These are phyloP conservation scores for Eucalyptus melliodora DNA, from an alignment of 345 rosid species.

Conservation along the genomic window DNA sequence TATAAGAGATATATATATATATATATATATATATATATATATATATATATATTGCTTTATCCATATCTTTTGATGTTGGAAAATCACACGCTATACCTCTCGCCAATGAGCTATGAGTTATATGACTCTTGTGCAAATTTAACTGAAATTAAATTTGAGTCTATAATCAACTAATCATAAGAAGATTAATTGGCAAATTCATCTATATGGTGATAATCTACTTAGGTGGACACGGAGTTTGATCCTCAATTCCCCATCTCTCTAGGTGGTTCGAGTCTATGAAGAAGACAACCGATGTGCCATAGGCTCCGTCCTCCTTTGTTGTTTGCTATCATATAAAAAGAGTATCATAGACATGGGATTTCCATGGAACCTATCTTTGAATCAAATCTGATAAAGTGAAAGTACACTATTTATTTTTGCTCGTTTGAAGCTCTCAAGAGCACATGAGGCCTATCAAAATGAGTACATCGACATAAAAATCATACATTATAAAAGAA, in stretches of 20 bases:
- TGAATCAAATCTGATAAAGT: neutral
- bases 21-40: neutral
- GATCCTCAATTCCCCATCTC: neutral
- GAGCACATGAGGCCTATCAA: neutral
- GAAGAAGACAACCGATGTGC: neutral
- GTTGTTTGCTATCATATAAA: neutral
- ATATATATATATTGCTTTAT: too few species aligned
- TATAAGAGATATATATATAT: neutral
- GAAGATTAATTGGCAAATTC: neutral
- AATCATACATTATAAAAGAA: neutral
- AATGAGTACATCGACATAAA: neutral
- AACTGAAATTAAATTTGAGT: neutral
- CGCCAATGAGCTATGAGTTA: neutral
- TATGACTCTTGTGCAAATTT: neutral
- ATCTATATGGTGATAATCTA: neutral
- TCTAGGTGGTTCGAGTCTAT: rapidly evolving
- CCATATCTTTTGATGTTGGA: neutral
- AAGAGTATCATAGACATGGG: neutral
- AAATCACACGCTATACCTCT: neutral
- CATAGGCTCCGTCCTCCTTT: neutral
- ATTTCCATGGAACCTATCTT: neutral
- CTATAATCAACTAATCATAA: neutral
- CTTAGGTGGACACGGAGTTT: neutral
- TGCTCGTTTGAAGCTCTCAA: rapidly evolving
- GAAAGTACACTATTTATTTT: rapidly evolving